Base-by-base conservation (phyloP, 1,139 yeast genomes). In the Sugiyamaella castrensis region DNA sequence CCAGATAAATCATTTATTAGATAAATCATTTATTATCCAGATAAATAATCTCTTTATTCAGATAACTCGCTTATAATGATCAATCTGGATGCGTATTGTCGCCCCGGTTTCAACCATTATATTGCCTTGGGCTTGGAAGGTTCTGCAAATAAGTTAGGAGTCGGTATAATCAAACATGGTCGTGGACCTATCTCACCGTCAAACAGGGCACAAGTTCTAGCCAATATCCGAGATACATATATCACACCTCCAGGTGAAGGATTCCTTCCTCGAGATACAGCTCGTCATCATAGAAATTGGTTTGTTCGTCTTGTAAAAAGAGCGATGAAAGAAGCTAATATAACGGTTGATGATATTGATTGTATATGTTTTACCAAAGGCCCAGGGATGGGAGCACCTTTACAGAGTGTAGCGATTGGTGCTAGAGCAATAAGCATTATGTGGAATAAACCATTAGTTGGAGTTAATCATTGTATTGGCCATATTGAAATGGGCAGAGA, bases 401-500 rank as follows among this genome's bases (percentile, higher is more conserved):
- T 92, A 51, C 96, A 92, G 60, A 82, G 94, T 55, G 97, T 89
- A 35, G 98, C 86, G 1, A 75, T 92, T 40, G 95, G 95, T 0
- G 98, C 98, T 1, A 74, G 99, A 61, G 83, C 97, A 0, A 71
- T 91, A 41, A 74, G 92, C 15, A 81, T 84, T 57, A 65, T 92
- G 61, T 89, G 96, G 95, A 64, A 78, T 5, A 72, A 86, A 29
- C 98, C 98, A 0, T 67, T 92, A 34, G 84, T 92, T 4, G 98
- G 98, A 0, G 98, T 94, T 0, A 94, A 92, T 61, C 98, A 92
- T 67, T 92, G 99, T 69, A 82, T 92, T 26, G 99, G 98, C 0
- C 98, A 92, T 67, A 92, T 92, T 52, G 99, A 94, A 65, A 92
- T 92, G 99, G 99, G 99, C 2, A 72, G 99, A 55, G 98, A 92